A percentile compares a stretch with the other conserved stretches of the same genome.
These are phyloP conservation scores for Trypanosoma boissoni DNA, from an alignment of 208 protist species.

Conservation along the genomic window DNA sequence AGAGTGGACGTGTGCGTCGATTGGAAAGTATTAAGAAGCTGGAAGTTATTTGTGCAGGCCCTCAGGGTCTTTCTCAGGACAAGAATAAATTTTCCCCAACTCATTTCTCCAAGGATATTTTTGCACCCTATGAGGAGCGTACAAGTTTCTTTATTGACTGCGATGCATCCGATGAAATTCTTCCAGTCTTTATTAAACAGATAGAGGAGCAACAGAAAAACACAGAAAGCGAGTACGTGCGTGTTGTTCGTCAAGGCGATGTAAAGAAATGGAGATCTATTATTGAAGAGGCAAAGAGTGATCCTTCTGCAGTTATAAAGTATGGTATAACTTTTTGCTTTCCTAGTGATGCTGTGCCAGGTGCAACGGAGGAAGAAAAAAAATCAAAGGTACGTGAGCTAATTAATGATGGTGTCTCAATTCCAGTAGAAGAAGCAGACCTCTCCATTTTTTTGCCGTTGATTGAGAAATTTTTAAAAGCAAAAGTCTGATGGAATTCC, in stretches of 20 bases:
- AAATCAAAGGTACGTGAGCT: constrained; percentile 20
- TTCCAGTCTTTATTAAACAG: constrained; percentile 49
- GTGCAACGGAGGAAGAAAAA: constrained; percentile 34
- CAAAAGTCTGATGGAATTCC: neutral
- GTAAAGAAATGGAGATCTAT: constrained; percentile 41
- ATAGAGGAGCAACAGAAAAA: constrained; percentile 22
- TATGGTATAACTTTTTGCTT: constrained; percentile 73
- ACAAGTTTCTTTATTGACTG: constrained; percentile 72
- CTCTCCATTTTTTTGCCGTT: constrained; percentile 25
- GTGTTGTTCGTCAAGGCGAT: constrained; percentile 38
- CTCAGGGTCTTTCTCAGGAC: constrained; percentile 37
- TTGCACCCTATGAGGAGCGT: constrained; percentile 58
- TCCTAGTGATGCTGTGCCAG: constrained; percentile 38
- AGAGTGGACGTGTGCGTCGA: constrained; percentile 38
- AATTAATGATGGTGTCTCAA: constrained; percentile 18
- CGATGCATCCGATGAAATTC: constrained; percentile 55
- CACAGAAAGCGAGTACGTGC: constrained; percentile 33
- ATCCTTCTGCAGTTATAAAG: constrained; percentile 38
- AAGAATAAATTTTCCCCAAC: constrained; percentile 69
- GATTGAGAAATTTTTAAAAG: constrained; percentile 17
- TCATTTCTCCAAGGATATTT: constrained; percentile 74
- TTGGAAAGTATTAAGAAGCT: constrained; percentile 63
- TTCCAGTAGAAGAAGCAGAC: constrained; percentile 22
- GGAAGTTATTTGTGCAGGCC: constrained; percentile 28
- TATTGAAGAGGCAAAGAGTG: constrained; percentile 33